Base-by-base conservation (phyloP, 371 early-diverging fungal species). In the Rhizopus microsporus region DNA sequence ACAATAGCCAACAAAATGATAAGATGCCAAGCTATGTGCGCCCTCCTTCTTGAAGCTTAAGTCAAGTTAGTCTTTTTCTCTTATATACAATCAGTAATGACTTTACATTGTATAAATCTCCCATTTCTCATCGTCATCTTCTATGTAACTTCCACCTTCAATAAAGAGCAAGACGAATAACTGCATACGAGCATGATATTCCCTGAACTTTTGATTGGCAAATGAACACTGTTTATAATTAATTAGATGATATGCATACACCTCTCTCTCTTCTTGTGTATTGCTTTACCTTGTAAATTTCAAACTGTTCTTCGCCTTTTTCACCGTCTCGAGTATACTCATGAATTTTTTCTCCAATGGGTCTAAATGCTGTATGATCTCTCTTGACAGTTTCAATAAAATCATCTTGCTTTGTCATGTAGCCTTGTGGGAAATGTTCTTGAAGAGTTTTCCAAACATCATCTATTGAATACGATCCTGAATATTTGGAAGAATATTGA, bases 121-220 rank as follows among this genome's bases (percentile, higher is more conserved):
- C 97, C 97, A 97, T 53, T 83, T 80, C 32, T 84, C 85, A 59
- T 96, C 96, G 35, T 83, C 79, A 15, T 86, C 89, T 39, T 97
- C 93, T 50, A 97, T 87, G 50, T 82, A 90, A 31, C 86, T 85
- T n/a, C 93, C 91, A 32, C 94, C 97, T 62, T 97, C 97, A 51
- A 97, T 93, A 62, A 84, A 94, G 33, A 90, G 84, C 51, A 93
- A 75, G 12, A 89, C 74, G 69, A 97, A 88, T 16, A 84, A 56
- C 50, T 90, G 90, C 68, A 95, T 72, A 34, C 93, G 78, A 39
- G 72, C 78, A 72, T 95, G 92, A 63, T 88, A 94, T 23, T 84
- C 86, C 58, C 77, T 67, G 59, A 92, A 90, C 15, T 82, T 71
- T 7, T 77, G 81, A 29, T 84, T 83, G 1, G 68, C 60, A 59